A percentile compares a stretch with the other conserved stretches of the same genome.
These are phyloP conservation scores for Suhomyces yuchorum DNA, from an alignment of 1,139 yeast genomes.

Conservation along the genomic window DNA sequence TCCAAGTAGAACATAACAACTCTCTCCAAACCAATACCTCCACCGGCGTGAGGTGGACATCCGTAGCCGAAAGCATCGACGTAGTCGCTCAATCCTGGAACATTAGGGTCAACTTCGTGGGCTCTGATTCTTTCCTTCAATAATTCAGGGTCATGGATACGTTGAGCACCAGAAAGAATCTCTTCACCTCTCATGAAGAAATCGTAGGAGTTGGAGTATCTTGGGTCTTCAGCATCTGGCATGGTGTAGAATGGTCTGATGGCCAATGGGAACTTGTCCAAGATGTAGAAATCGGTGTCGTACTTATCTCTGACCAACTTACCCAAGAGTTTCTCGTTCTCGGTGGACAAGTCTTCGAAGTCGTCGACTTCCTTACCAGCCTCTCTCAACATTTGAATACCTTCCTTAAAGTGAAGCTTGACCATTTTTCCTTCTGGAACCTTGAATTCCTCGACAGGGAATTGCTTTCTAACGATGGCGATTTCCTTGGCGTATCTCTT, in stretches of 20 bases:
- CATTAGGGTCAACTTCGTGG: conserved; percentile 79
- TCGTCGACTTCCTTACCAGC: conserved; percentile 84
- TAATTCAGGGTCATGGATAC: conserved; percentile 90
- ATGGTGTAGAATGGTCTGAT: conserved; percentile 98
- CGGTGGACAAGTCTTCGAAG: conserved; percentile 88
- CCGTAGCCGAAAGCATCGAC: conserved; percentile 92
- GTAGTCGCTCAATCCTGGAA: conserved; percentile 86
- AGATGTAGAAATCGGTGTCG: conserved; percentile 95
- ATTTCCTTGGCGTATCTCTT: conserved; percentile 79
- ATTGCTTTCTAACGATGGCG: conserved; percentile 88
- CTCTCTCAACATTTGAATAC: conserved; percentile 78
- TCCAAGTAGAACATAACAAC: conserved; percentile 98
- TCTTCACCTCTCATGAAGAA: conserved; percentile 99
- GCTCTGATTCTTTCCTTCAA: conserved; percentile 78
- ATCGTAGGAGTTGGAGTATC: conserved; percentile 93
- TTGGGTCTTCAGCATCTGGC: conserved; percentile 93
- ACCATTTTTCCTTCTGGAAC: conserved; percentile 93
- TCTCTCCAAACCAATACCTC: conserved; percentile 98
- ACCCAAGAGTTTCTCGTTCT: conserved; percentile 92
- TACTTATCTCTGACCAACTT: conserved; percentile 88
- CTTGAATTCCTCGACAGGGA: conserved; percentile 96
- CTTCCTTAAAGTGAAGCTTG: conserved; percentile 85
- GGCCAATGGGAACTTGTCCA: conserved; percentile 96
- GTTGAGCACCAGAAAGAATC: conserved; percentile 97
- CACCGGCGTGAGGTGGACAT: conserved; percentile 99